Percentiles rank a stretch among this genome's conserved stretches.
Conservation (phyloP, 2,329 filamentous ascomycete species). For the Penicillium rolfsii region DNA sequence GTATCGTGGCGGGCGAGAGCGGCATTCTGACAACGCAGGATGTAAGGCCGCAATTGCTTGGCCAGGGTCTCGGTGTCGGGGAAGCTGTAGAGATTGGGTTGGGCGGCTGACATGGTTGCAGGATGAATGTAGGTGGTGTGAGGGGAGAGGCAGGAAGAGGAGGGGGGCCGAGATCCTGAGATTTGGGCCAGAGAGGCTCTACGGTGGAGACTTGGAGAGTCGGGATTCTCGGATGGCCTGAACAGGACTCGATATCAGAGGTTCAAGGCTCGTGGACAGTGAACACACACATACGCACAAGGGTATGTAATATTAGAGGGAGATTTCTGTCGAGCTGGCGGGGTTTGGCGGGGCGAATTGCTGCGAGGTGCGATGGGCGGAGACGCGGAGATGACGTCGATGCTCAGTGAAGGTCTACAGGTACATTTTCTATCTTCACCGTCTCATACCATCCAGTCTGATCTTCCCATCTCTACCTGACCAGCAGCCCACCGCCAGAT, state of each 20-base stretch:
- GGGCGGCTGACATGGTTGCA: constrained; percentile 44
- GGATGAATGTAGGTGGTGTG: constrained; percentile 9
- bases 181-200: not conserved
- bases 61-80: constrained; percentile 70
- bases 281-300: not conserved
- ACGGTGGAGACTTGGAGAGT: not conserved
- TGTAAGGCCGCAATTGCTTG: constrained; percentile 75
- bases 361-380: not conserved
- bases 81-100: constrained; percentile 77
- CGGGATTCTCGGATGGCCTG: not conserved
- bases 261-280: not conserved
- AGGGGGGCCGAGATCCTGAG: not conserved
- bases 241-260: not conserved
- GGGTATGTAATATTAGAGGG: not conserved
- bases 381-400: not conserved
- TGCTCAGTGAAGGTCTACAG: not conserved
- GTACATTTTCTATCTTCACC: no score
- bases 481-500: not conserved
- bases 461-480: not conserved
- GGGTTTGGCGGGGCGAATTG: constrained; percentile 2
- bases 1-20: constrained; percentile 77
- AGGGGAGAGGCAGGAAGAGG: constrained; percentile 5
- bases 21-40: constrained; percentile 78
- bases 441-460: not conserved
- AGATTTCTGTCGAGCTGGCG: not conserved